A percentile compares a stretch with the other conserved stretches of the same genome.
phyloP scores from a whole-genome alignment of 2,329 filamentous ascomycete genomes.

The Dothiorella sarmentorum region DNA sequence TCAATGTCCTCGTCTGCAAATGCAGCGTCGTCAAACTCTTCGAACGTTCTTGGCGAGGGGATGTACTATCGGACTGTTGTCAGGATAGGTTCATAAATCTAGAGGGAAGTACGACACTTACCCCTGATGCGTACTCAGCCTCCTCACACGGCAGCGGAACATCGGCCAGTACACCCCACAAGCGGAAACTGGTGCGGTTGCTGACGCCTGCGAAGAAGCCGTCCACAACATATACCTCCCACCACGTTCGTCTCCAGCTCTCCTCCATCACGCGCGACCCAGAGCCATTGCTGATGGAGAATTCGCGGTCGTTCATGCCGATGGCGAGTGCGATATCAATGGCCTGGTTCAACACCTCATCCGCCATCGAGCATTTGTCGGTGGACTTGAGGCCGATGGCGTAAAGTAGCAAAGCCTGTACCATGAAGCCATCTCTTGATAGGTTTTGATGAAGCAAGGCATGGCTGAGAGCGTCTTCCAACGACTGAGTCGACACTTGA shows the following conservation, averaged over 20 bases:
- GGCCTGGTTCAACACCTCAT: constrained; percentile 63
- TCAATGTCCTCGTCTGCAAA: constrained; percentile 66
- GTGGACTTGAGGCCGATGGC: constrained; percentile 75
- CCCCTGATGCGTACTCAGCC: constrained; percentile 55
- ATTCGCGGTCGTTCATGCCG: constrained; percentile 68
- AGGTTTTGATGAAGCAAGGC: constrained; percentile 31
- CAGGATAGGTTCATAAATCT: neutral
- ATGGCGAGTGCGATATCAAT: constrained; percentile 72
- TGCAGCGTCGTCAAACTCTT: constrained; percentile 74
- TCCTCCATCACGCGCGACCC: constrained; percentile 71
- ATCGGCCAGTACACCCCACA: constrained; percentile 64
- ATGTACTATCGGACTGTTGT: constrained; percentile 28
- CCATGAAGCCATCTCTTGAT: constrained; percentile 50
- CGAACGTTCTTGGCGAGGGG: constrained; percentile 50
- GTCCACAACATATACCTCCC: constrained; percentile 78
- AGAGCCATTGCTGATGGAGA: constrained; percentile 60
- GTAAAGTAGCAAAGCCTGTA: constrained; percentile 75
- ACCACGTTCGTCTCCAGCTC: constrained; percentile 86
- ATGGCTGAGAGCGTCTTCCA: constrained; percentile 39
- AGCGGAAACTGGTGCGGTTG: constrained; percentile 64
- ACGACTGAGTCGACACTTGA: constrained; percentile 43
- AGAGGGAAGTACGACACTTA: constrained; percentile 25
- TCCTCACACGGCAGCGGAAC: constrained; percentile 81
- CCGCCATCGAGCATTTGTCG: constrained; percentile 66
- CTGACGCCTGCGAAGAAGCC: constrained; percentile 81